These are phyloP conservation scores for Periconia digitata DNA, from an alignment of 2,329 filamentous ascomycete species.

Conservation along the genomic window DNA sequence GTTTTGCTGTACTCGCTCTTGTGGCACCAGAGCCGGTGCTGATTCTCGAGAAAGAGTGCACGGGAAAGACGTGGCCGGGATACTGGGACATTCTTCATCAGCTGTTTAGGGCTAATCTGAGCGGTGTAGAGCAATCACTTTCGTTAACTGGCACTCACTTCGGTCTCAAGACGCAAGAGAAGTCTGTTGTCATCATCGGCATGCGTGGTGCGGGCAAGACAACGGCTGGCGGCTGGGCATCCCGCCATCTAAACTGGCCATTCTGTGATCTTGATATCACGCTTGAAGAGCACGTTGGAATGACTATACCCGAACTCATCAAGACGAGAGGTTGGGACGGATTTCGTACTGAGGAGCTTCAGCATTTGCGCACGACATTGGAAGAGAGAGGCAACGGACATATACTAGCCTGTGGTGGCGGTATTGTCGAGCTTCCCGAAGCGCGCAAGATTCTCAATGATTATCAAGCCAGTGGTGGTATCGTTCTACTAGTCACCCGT, in stretches of 20 bases:
- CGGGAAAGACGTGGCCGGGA: conserved; percentile 96
- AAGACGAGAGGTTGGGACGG: conserved; percentile 79
- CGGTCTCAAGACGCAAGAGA: conserved; percentile 44
- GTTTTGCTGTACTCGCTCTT: conserved; percentile 85
- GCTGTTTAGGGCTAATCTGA: conserved; percentile 74
- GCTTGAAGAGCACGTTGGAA: conserved; percentile 72
- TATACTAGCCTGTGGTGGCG: conserved; percentile 91
- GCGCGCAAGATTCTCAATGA: conserved; percentile 74
- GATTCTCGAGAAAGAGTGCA: conserved; percentile 87
- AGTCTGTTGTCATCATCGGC: conserved; percentile 89
- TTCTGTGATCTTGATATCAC: conserved; percentile 88
- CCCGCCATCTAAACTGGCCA: conserved; percentile 70
- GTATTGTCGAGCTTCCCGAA: conserved; percentile 82
- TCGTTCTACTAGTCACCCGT: conserved; percentile 83
- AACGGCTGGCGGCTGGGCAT: conserved; percentile 85
- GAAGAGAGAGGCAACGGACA: conserved; percentile 73
- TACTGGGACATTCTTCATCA: conserved; percentile 93
- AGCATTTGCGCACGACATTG: conserved; percentile 71
- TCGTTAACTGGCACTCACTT: conserved; percentile 38
- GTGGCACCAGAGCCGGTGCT: conserved; percentile 71
- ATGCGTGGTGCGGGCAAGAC: conserved; percentile 98
- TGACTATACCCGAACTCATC: conserved; percentile 85
- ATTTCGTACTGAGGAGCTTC: conserved; percentile 79
- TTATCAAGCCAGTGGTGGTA: conserved; percentile 75
- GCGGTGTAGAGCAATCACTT: conserved; percentile 66